Evolutionary conservation across 1,284 basidiomycete genomes (phyloP).

Genomic region (Pisolithus thermaeus): DNA sequence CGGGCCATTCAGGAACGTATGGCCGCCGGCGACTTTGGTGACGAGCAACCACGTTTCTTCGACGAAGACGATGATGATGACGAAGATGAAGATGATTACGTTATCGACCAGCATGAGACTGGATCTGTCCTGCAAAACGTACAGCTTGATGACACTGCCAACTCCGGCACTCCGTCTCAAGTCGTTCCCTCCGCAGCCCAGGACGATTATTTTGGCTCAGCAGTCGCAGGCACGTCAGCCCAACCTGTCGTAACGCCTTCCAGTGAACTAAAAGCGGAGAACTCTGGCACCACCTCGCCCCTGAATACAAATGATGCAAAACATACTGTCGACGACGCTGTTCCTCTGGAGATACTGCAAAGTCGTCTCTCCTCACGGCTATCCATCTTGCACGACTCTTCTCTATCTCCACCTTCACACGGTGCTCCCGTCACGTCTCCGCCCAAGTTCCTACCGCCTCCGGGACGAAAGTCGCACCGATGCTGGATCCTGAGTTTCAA

Average conservation of each 20-base stretch:
- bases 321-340: conserved; percentile 52
- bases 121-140: conserved; percentile 14
- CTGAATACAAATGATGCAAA: conserved; percentile 39
- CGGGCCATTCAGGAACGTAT: conserved; percentile 62
- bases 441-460: conserved; percentile 21
- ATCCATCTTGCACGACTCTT: conserved; percentile 30
- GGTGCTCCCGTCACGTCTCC: conserved; percentile 27
- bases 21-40: conserved; percentile 53
- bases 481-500: conserved; percentile 62
- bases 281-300: conserved; percentile 20
- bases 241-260: conserved; percentile 15
- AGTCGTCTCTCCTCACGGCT: conserved; percentile 45
- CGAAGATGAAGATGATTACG: conserved; percentile 29
- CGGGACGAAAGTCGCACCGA: conserved; percentile 41
- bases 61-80: conserved; percentile 39
- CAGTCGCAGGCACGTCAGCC: conserved; percentile 9
- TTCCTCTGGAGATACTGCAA: conserved; percentile 61
- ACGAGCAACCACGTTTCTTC: conserved; percentile 47
- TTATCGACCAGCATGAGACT: conserved; percentile 33
- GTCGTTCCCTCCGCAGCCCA: conserved; percentile 17
- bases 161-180: conserved; percentile 17
- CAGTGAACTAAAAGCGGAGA: conserved; percentile 8
- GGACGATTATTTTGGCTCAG: conserved; percentile 20
- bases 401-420: conserved; percentile 14
- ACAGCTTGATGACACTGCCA: conserved; percentile 4